Conservation (phyloP, 208 protist species). For the Angomonas deanei region DNA sequence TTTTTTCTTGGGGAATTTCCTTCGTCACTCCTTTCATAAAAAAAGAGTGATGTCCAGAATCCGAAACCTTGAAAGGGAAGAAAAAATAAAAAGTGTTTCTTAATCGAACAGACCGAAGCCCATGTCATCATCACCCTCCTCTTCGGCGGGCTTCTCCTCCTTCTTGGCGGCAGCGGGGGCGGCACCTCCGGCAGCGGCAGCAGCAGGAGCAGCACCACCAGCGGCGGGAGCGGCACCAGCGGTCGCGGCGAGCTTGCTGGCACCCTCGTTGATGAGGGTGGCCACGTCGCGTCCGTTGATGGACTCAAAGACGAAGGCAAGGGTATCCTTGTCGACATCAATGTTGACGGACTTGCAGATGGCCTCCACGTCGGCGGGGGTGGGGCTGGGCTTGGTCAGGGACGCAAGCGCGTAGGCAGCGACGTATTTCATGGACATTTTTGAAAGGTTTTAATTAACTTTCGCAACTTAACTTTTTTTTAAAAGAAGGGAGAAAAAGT, state of each 20-base stretch:
- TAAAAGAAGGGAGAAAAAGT: slow-evolving; percentile 7
- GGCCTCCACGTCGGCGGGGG: slow-evolving; percentile 78
- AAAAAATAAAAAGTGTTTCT: slow-evolving; percentile 6
- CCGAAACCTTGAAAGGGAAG: slow-evolving; percentile 5
- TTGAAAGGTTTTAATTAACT: not conserved
- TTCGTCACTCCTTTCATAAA: not conserved
- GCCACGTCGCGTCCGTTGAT: slow-evolving; percentile 45
- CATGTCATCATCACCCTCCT: slow-evolving; percentile 87
- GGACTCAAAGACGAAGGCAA: slow-evolving; percentile 79
- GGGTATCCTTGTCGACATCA: slow-evolving; percentile 66
- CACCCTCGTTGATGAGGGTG: slow-evolving; percentile 70
- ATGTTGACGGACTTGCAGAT: slow-evolving; percentile 86
- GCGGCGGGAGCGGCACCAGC: slow-evolving; percentile 35
- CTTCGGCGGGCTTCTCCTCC: slow-evolving; percentile 28
- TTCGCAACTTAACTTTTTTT: not conserved
- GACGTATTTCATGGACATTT: slow-evolving; percentile 88
- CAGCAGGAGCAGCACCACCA: slow-evolving; percentile 25
- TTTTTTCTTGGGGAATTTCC: too few relatives aligned
- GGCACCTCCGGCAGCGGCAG: slow-evolving; percentile 20
- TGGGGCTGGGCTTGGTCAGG: slow-evolving; percentile 73
- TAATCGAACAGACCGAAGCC: slow-evolving; percentile 91
- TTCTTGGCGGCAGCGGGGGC: slow-evolving; percentile 50
- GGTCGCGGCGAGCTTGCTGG: slow-evolving; percentile 60
- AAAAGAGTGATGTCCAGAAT: not conserved
- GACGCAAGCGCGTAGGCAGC: slow-evolving; percentile 89